Conservation (phyloP, 1,139 yeast species). For the Lodderomyces theae region DNA sequence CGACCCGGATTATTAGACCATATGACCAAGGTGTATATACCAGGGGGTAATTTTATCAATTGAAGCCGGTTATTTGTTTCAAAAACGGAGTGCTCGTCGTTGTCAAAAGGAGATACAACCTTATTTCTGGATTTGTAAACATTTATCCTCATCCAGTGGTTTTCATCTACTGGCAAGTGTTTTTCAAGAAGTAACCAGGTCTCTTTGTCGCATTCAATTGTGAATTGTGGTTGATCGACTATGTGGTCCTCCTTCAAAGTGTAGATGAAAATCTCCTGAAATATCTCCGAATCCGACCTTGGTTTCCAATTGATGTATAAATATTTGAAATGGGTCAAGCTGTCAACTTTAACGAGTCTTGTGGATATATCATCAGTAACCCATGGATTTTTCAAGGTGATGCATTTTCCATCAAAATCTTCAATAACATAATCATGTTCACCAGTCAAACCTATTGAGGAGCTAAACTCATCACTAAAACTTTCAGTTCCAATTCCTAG, state of each 20-base stretch:
- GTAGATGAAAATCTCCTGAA: slow-evolving; percentile 36
- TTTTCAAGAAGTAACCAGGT: slow-evolving; percentile 54
- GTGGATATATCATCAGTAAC: slow-evolving; percentile 14
- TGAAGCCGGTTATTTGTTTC: slow-evolving; percentile 31
- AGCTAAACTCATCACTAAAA: slow-evolving; percentile 36
- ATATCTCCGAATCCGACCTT: slow-evolving; percentile 14
- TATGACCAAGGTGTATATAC: slow-evolving; percentile 28
- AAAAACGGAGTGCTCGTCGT: slow-evolving; percentile 21
- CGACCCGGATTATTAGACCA: slow-evolving; percentile 23
- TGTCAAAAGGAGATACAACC: slow-evolving; percentile 28
- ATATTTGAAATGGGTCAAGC: slow-evolving; percentile 49
- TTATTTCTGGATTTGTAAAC: slow-evolving; percentile 28
- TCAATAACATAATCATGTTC: slow-evolving; percentile 67
- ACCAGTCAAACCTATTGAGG: slow-evolving; percentile 42
- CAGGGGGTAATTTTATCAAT: slow-evolving; percentile 24
- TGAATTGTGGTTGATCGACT: slow-evolving; percentile 48
- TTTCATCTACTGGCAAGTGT: slow-evolving; percentile 22
- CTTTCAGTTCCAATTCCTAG: slow-evolving; percentile 71
- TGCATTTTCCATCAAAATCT: slow-evolving; percentile 8
- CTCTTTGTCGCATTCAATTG: slow-evolving; percentile 28
- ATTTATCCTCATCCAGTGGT: slow-evolving; percentile 25
- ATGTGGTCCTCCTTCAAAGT: slow-evolving; percentile 16
- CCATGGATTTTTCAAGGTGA: slow-evolving; percentile 36
- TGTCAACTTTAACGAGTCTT: slow-evolving; percentile 29
- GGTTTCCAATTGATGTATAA: slow-evolving; percentile 73